Base-by-base conservation (phyloP, 1,139 yeast genomes). In the Geotrichum candidum region DNA sequence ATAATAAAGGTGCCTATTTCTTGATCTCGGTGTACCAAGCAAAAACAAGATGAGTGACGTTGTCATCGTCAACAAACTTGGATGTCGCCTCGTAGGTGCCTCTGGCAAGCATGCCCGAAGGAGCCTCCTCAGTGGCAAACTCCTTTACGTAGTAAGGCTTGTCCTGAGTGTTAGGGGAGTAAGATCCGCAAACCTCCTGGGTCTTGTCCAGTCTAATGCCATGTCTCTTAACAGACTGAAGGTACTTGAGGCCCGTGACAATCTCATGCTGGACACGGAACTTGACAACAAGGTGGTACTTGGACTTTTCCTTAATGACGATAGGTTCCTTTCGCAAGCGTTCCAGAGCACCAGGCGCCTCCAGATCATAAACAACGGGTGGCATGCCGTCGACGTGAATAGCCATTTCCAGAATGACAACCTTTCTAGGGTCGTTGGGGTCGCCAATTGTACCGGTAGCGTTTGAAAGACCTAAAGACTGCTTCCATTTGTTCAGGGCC, bases 401-500 rank as follows among this genome's bases (percentile, higher is more conserved):
- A 7, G 89, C 83, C 84, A 90, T 85, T 70, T 88, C 90, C 56
- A 87, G 80, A 62, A 90, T 83, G 9, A 90, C 96, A 27, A 90
- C 96, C 67, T 83, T 85, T 64, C 97, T 82, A 59, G 78, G 78
- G 72, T 91, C 97, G 33, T 86, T 88, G 3, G 90, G 82, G 55
- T 75, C 82, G 65, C 79, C 78, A 50, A 87, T 84, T 0, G 94
- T 90, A 50, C 86, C 83, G 6, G 84, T 80, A 3, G 80, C 73
- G 64, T 78, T 80, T 27, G 31, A 27, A 50, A 84, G 73, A 0
- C 98, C 98, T 52, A 92, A 79, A 1, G 96, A 88, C 63, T 87
- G 90, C 76, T 92, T 92, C 98, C 98, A 92, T 74, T 89, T 90
- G 66, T 88, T 90, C 68, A 92, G 80, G 53, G 96, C 87, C 75